phyloP scores from a whole-genome alignment of 345 rosid genomes.

The Corymbia maculata region DNA sequence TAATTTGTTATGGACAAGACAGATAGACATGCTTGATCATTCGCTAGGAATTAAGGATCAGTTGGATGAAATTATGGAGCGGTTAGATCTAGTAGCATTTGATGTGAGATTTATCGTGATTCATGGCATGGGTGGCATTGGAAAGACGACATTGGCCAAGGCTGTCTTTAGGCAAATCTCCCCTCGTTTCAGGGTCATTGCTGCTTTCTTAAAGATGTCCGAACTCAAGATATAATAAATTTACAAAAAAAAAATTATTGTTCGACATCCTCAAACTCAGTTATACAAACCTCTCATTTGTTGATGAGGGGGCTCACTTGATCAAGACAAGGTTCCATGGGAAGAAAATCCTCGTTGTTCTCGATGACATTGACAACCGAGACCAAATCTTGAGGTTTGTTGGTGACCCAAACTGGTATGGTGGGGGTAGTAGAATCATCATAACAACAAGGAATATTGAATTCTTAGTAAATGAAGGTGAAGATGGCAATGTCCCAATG shows the following conservation, averaged over 20 bases:
- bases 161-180: not conserved
- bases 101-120: not conserved
- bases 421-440: not conserved
- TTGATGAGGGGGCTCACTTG: not conserved
- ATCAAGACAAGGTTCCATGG: not conserved
- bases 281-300: not conserved
- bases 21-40: not conserved
- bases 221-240: not conserved
- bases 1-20: not conserved
- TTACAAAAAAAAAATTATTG: not conserved
- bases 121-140: not conserved
- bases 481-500: not conserved
- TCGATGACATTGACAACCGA: not conserved
- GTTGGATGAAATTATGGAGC: not conserved
- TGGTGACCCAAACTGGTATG: not conserved
- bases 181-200: not conserved
- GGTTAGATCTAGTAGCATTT: not conserved
- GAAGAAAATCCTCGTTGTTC: not conserved
- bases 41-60: not conserved
- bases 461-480: not conserved
- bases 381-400: not conserved
- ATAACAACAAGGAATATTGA: not conserved
- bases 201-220: not conserved
- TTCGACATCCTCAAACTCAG: not conserved
- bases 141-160: not conserved